Evolutionary conservation across 2,329 filamentous ascomycete genomes (phyloP).

Genomic region (Colletotrichum melonis): DNA sequence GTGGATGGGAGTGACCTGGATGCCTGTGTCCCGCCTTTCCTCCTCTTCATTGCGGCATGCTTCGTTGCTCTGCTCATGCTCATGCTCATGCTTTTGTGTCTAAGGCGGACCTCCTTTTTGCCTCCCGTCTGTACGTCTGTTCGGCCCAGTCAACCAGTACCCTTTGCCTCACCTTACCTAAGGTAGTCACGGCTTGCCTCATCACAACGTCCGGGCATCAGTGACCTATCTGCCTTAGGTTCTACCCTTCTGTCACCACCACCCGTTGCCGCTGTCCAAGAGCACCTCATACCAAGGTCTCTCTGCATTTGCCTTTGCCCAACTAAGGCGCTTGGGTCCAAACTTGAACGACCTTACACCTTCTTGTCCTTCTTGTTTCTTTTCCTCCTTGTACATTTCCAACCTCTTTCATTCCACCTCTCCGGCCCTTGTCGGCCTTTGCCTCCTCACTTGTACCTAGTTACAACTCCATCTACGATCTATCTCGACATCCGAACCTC

Average conservation of each 20-base stretch:
- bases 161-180: background rate
- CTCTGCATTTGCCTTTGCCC: background rate
- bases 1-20: background rate
- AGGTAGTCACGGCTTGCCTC: constrained; percentile 13
- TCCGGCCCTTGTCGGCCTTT: constrained; percentile 1
- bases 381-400: background rate
- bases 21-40: background rate
- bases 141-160: too few relatives aligned
- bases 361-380: constrained; percentile 3
- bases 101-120: background rate
- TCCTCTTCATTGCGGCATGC: background rate
- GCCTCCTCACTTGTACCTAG: background rate
- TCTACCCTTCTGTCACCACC: constrained; percentile 8
- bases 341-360: background rate
- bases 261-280: background rate
- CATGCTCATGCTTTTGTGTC: background rate
- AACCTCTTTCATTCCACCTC: background rate
- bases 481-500: background rate
- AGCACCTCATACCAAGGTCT: background rate
- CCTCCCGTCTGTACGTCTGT: constrained; percentile 2
- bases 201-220: constrained; percentile 7
- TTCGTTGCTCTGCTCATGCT: background rate
- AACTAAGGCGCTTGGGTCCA: background rate
- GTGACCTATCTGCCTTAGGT: background rate
- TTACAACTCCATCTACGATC: background rate